phyloP scores from a whole-genome alignment of 805 yeast species.

The Zygotorulaspora danielsina region DNA sequence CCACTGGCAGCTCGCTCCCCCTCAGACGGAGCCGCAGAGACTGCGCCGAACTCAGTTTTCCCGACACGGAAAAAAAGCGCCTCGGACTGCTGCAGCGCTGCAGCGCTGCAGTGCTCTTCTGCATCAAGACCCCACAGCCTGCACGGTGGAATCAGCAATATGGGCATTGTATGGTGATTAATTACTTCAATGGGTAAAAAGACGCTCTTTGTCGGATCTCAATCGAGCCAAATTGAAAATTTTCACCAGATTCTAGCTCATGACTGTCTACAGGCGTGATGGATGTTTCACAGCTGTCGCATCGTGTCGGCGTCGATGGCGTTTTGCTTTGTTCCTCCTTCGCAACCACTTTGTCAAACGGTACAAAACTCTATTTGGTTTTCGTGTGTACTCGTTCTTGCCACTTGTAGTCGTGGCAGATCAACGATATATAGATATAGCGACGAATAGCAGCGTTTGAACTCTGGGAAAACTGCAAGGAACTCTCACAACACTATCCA shows the following conservation, averaged over 20 bases:
- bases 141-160: not conserved
- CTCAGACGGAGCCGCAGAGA: too few species aligned
- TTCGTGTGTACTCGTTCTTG: constrained; percentile 1
- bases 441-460: not conserved
- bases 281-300: not conserved
- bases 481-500: constrained; percentile 2
- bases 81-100: too few species aligned
- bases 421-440: not conserved
- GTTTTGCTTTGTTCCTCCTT: not conserved
- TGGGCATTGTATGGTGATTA: not conserved
- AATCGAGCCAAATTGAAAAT: too few species aligned
- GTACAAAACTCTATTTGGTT: not conserved
- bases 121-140: not conserved
- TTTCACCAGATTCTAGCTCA: too few species aligned
- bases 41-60: too few species aligned
- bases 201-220: not conserved
- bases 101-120: too few species aligned
- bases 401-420: too few species aligned
- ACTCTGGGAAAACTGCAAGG: not conserved
- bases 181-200: not conserved
- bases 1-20: too few species aligned
- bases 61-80: too few species aligned
- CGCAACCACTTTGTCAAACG: not conserved
- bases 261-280: too few species aligned
- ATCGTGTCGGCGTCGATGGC: not conserved